Percentiles rank a stretch among this genome's conserved stretches.
These are phyloP conservation scores for Gossypium arboreum DNA, from an alignment of 345 rosid genomes.

Conservation along the genomic window DNA sequence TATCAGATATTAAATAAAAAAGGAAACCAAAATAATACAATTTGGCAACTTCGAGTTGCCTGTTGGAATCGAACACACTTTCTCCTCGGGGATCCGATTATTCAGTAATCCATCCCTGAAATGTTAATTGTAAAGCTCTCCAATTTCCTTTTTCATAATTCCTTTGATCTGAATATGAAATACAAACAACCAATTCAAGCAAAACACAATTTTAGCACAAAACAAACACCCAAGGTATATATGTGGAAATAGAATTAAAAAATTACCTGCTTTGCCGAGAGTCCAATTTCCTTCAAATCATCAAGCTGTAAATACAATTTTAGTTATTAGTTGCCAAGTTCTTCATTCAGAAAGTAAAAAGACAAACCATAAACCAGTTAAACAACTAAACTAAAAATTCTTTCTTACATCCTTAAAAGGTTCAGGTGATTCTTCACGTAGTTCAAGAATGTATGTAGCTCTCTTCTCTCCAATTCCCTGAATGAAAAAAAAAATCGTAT, in stretches of 20 bases:
- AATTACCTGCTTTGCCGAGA: conserved; percentile 75
- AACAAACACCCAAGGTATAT: not conserved
- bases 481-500: not conserved
- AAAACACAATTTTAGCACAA: not conserved
- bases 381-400: not conserved
- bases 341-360: not conserved
- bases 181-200: not conserved
- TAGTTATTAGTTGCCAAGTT: not conserved
- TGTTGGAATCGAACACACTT: not conserved
- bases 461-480: conserved; percentile 89
- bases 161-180: conserved; percentile 30
- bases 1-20: no score
- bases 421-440: conserved; percentile 56
- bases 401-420: conserved; percentile 59
- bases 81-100: not conserved
- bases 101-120: not conserved
- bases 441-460: conserved; percentile 59
- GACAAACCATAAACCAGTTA: not conserved
- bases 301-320: conserved; percentile 42
- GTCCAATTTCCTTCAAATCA: conserved; percentile 57
- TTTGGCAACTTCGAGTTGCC: conserved; percentile 18
- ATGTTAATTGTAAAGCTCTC: conserved; percentile 27
- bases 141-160: conserved; percentile 32
- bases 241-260: not conserved
- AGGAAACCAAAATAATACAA: not conserved